Evolutionary conservation across 257 asterid genomes (phyloP).

Genomic region (Prunella vulgaris): DNA sequence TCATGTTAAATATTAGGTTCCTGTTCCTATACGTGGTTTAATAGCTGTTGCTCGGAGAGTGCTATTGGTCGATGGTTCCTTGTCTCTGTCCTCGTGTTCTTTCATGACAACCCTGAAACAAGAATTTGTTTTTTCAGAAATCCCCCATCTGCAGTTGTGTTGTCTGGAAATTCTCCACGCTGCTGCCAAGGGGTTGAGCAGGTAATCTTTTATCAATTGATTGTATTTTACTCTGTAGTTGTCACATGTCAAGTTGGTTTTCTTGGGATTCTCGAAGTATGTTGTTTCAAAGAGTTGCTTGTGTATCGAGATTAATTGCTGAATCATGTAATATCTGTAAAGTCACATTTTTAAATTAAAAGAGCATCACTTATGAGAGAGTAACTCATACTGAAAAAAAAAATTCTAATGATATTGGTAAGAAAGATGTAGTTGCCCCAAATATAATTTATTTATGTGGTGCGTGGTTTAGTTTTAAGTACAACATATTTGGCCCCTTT

Average conservation of each 20-base stretch:
- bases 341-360: not conserved
- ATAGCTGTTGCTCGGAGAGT: slow-evolving; percentile 68
- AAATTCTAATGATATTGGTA: not conserved
- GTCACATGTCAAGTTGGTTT: not conserved
- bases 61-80: slow-evolving; percentile 73
- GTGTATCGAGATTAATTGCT: not conserved
- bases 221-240: slow-evolving; percentile 2
- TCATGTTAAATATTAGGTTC: slow-evolving; percentile 47
- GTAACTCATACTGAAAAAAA: not conserved
- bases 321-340: not conserved
- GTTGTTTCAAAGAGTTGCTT: not conserved
- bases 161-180: slow-evolving; percentile 70
- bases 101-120: slow-evolving; percentile 53
- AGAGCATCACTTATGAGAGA: not conserved
- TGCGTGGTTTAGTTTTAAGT: not conserved
- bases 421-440: not conserved
- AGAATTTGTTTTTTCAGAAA: slow-evolving; percentile 70
- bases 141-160: slow-evolving; percentile 58
- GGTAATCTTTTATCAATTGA: too few species aligned
- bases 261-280: not conserved
- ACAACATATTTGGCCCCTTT: too few species aligned
- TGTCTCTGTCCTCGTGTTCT: slow-evolving; percentile 35
- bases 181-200: slow-evolving; percentile 57
- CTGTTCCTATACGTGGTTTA: slow-evolving; percentile 60
- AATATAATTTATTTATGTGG: not conserved